These are phyloP conservation scores for Nematocida ironsii DNA, from an alignment of 371 early-diverging fungal genomes.

Conservation along the genomic window DNA sequence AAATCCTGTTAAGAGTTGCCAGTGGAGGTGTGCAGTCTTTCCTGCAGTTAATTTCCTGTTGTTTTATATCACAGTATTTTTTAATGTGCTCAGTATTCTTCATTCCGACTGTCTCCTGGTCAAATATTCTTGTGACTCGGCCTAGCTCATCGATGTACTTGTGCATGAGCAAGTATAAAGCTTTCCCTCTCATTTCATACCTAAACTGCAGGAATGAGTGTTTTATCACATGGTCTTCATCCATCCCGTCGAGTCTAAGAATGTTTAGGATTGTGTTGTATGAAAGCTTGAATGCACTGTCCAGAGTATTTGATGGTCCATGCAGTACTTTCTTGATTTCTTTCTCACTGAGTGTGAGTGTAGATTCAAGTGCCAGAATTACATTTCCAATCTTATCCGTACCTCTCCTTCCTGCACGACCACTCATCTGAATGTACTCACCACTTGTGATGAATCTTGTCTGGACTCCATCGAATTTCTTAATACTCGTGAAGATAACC, in stretches of 20 bases:
- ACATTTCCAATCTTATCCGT: slow-evolving; percentile 95
- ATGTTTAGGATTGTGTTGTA: slow-evolving; percentile 98
- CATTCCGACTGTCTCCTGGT: not conserved
- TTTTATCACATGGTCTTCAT: slow-evolving; percentile 87
- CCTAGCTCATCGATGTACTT: slow-evolving; percentile 3
- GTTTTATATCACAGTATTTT: slow-evolving; percentile 6
- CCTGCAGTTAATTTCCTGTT: not conserved
- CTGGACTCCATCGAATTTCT: slow-evolving; percentile 90
- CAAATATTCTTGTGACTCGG: not conserved
- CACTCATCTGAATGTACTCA: slow-evolving; percentile 89
- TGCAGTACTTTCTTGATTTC: slow-evolving; percentile 64
- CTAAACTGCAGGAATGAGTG: slow-evolving; percentile 86
- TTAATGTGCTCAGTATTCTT: slow-evolving; percentile 3
- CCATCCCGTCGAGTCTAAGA: slow-evolving; percentile 89
- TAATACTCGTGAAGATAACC: slow-evolving; percentile 90
- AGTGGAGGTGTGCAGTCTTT: not conserved
- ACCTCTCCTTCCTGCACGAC: slow-evolving; percentile 71
- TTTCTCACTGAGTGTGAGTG: slow-evolving; percentile 66
- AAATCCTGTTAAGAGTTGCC: not conserved
- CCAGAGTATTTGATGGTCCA: slow-evolving; percentile 79
- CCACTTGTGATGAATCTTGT: slow-evolving; percentile 84
- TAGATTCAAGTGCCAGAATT: slow-evolving; percentile 80
- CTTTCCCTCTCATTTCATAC: slow-evolving; percentile 73
- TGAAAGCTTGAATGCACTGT: slow-evolving; percentile 92
- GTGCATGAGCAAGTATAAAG: not conserved